Conservation (phyloP, 331 rosid genomes). For the Rosa hybrid region DNA sequence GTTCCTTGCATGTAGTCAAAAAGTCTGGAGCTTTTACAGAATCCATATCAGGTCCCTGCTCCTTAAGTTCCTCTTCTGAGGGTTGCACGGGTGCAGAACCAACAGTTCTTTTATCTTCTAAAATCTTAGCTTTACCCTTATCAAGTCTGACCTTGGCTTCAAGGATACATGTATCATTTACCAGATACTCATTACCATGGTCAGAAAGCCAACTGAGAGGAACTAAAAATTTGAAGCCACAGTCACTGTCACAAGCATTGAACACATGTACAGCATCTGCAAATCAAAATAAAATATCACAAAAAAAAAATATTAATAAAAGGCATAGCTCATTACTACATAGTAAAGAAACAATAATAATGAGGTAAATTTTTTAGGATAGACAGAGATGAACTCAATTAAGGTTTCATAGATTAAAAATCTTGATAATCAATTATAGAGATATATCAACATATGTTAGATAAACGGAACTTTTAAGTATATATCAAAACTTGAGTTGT, state of each 20-base stretch:
- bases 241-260: background rate
- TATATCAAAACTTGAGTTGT: background rate
- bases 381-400: background rate
- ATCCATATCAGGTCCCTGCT: background rate
- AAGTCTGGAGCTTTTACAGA: background rate
- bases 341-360: background rate
- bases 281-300: background rate
- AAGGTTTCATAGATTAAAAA: background rate
- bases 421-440: background rate
- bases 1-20: background rate
- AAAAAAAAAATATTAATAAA: background rate
- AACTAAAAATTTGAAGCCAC: slow-evolving; percentile 1
- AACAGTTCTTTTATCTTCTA: background rate
- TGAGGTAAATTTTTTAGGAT: background rate
- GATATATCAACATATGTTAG: background rate
- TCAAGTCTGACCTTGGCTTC: background rate
- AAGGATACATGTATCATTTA: background rate
- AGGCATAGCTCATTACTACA: background rate
- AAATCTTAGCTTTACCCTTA: background rate
- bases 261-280: slow-evolving; percentile 7
- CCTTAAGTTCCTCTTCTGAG: background rate
- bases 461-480: background rate
- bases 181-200: background rate
- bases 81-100: background rate
- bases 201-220: background rate